Evolutionary conservation across 441 rosid species (phyloP), one percentile per base, ranked within the genome.

Genomic region (Hypseocharis bilobata): DNA sequence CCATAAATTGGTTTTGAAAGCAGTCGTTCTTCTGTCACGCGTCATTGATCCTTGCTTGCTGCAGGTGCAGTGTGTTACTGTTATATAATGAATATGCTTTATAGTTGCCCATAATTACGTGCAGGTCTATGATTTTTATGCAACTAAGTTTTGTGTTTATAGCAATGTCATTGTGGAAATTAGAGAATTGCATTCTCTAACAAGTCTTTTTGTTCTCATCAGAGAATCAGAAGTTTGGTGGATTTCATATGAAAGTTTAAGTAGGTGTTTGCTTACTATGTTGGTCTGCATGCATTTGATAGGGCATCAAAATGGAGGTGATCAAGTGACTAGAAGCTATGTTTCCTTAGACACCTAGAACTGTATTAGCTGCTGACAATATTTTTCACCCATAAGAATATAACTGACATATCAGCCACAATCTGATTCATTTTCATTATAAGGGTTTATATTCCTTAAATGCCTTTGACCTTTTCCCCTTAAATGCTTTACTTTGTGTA

Each of bases 401-500:
- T 16, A 19, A 47, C 2, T 47, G 54, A 47, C 54, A 47, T 16
- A 47, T 5, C 19, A 19, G 54, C 54, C 17, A 58, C 17, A 58
- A 16, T 60, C 23, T 17, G 45, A 14, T 11, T 36, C 63, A 60
- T 19, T 20, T 36, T 30, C 25, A 29, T 60, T 60, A 19, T 3
- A 32, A 60, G 14, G n/a, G 25, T 16, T 32, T 25, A 19, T 19
- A 2, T 58, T 32, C 13, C 20, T 11, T 38, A 19, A 0, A 32
- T 36, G 42, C 8, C 22, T n/a, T 69, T 38, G n/a, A 25, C 52
- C 16, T 32, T 23, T 49, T 26, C 45, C 14, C 10, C 51, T 56
- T 60, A 20, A 63, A 30, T 66, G 10, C 40, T 38, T 3, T 51
- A 63, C 64, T 74, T 52, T 36, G 23, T 65, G 32, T 61, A 36